Evolutionary conservation across 2,329 filamentous ascomycete genomes (phyloP).

Genomic region (Fusarium falciforme): DNA sequence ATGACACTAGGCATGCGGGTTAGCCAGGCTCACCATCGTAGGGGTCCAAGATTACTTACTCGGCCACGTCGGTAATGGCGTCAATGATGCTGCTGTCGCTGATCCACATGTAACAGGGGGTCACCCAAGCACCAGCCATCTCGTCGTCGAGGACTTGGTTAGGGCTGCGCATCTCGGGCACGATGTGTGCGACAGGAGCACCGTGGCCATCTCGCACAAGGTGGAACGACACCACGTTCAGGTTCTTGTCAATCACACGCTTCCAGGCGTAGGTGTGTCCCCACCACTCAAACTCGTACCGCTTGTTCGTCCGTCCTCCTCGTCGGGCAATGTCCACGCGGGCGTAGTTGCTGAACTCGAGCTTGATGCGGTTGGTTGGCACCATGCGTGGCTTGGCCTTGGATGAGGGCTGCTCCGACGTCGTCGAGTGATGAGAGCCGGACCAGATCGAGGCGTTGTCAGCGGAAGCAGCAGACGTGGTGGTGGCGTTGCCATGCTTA

Average conservation of each 20-base stretch:
- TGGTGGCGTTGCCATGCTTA: constrained; percentile 30
- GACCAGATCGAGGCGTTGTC: constrained; percentile 43
- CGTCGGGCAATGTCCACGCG: constrained; percentile 84
- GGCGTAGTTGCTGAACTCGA: constrained; percentile 98
- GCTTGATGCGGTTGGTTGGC: constrained; percentile 82
- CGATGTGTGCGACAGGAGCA: constrained; percentile 81
- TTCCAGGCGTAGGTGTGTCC: constrained; percentile 87
- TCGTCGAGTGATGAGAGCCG: constrained; percentile 34
- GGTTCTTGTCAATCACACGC: constrained; percentile 77
- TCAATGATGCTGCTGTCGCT: constrained; percentile 77
- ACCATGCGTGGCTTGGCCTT: constrained; percentile 52
- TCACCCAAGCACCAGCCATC: constrained; percentile 86
- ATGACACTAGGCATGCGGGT: constrained; percentile 74
- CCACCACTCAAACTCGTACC: constrained; percentile 96
- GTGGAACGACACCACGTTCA: constrained; percentile 79
- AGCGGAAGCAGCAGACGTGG: constrained; percentile 22
- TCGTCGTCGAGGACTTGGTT: constrained; percentile 78
- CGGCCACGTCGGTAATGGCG: constrained; percentile 82
- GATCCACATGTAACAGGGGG: constrained; percentile 92
- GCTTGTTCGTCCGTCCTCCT: constrained; percentile 72
- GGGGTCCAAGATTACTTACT: constrained; percentile 67
- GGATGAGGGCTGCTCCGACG: constrained; percentile 36
- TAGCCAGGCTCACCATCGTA: constrained; percentile 27
- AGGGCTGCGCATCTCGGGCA: constrained; percentile 80
- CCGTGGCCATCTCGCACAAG: constrained; percentile 75